Percentiles rank a stretch among this genome's conserved stretches.
Evolutionary conservation across 352 stramenopile genomes (phyloP).

Genomic region (Globisporangium cystogenes): DNA sequence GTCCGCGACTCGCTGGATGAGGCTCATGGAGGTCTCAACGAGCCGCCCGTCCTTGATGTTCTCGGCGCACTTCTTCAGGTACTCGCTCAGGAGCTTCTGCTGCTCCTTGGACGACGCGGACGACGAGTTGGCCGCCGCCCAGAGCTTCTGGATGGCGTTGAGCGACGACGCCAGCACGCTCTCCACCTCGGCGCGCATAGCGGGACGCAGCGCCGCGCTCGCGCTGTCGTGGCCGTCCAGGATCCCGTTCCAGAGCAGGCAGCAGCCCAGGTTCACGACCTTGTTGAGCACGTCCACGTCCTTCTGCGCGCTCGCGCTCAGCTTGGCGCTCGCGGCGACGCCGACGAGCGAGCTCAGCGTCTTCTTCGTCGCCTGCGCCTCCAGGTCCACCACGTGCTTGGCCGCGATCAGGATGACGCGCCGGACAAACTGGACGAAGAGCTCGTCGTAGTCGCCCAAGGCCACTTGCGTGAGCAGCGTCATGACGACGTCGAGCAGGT

Average conservation of each 20-base stretch:
- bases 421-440: constrained; percentile 74
- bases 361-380: constrained; percentile 63
- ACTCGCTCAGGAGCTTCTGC: constrained; percentile 63
- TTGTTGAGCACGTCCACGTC: constrained; percentile 72
- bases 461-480: constrained; percentile 70
- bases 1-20: constrained; percentile 67
- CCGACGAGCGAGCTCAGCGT: constrained; percentile 60
- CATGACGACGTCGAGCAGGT: constrained; percentile 74
- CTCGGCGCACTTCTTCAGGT: constrained; percentile 64
- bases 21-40: constrained; percentile 71
- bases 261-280: constrained; percentile 63
- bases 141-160: constrained; percentile 65
- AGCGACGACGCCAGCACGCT: constrained; percentile 61
- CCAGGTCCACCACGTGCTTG: constrained; percentile 65
- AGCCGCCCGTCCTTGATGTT: constrained; percentile 52
- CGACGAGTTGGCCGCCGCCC: constrained; percentile 33
- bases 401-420: constrained; percentile 67
- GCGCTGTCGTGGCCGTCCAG: constrained; percentile 15
- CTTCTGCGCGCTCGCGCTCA: constrained; percentile 45
- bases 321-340: constrained; percentile 36
- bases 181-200: constrained; percentile 47
- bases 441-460: constrained; percentile 65
- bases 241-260: constrained; percentile 75
- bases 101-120: constrained; percentile 62
- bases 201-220: constrained; percentile 14